Base-by-base conservation (phyloP, 257 asterid genomes). In the Agastache rugosa region DNA sequence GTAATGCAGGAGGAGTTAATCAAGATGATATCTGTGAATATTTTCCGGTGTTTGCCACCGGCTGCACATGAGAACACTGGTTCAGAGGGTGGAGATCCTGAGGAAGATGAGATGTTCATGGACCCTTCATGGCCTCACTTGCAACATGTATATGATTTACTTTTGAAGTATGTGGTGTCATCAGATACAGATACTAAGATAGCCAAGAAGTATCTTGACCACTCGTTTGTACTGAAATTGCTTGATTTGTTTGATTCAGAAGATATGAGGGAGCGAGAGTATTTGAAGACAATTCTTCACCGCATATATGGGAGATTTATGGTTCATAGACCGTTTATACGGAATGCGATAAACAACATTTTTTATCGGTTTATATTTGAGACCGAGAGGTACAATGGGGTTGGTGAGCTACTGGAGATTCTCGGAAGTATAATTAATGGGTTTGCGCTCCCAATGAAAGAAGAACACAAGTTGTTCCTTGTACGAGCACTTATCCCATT, bases 381-480 rank as follows among this genome's bases (percentile, higher is more conserved):
- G 86, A 93, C 95, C 0, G 93, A 87, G 83, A 84, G 88, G 84
- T 89, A 89, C 75, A 85, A 76, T 76, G 98, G 97, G 66, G 84
- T 89, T 9, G 90, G 85, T 22, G 96, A 93, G 87, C 73, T 93
- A 66, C 75, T 93, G 85, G 98, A 91, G 88, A 88, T 93, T 87
- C 96, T 91, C 25, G 97, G 97, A 72, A 91, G 98, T 71, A 85
- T 91, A 72, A 91, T 93, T 67, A 93, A 93, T 68, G 97, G 96
- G 39, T 93, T 91, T 76, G 96, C 97, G 0, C 69, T 91, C 80
- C 98, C 98, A 22, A 93, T 93, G 98, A 91, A 93, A 81, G 98
- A 93, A 82, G 96, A 92, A 83, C 96, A 92, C 84, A 92, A 92
- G 78, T 50, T 92, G 75, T 92, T 90, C 79, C 97, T 93, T 55